Percentiles rank a stretch among this genome's conserved stretches.
These are phyloP conservation scores for Dipodascus geniculatus DNA, from an alignment of 805 yeast species.

Conservation along the genomic window DNA sequence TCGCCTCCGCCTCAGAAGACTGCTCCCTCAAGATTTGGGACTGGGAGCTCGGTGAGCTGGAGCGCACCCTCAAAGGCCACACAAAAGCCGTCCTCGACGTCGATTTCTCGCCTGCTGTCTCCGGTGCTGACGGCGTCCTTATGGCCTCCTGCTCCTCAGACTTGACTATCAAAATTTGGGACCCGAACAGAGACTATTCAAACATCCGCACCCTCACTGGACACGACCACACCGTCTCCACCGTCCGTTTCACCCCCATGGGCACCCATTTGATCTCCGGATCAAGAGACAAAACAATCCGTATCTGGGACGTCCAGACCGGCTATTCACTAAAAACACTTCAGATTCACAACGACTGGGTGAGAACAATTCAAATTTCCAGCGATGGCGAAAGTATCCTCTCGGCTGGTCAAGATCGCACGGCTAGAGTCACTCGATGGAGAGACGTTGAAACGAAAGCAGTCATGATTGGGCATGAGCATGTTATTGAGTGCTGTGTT, in stretches of 20 bases:
- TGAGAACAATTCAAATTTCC: slow-evolving; percentile 35
- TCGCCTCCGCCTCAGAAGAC: slow-evolving; percentile 58
- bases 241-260: slow-evolving; percentile 40
- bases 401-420: slow-evolving; percentile 72
- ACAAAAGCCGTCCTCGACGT: slow-evolving; percentile 53
- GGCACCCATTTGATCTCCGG: slow-evolving; percentile 48
- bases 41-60: slow-evolving; percentile 48
- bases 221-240: slow-evolving; percentile 78
- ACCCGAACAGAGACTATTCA: slow-evolving; percentile 35
- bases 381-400: slow-evolving; percentile 44
- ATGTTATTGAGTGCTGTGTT: slow-evolving; percentile 65
- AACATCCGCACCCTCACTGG: slow-evolving; percentile 59
- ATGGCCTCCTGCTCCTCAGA: slow-evolving; percentile 43
- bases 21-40: slow-evolving; percentile 72
- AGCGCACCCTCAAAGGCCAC: slow-evolving; percentile 60
- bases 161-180: slow-evolving; percentile 59
- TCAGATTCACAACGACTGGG: slow-evolving; percentile 84
- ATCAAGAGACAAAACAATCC: slow-evolving; percentile 84
- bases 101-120: slow-evolving; percentile 26
- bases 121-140: slow-evolving; percentile 13
- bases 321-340: slow-evolving; percentile 61
- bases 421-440: slow-evolving; percentile 55
- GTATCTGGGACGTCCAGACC: slow-evolving; percentile 56
- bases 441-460: slow-evolving; percentile 57
- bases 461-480: slow-evolving; percentile 63